Evolutionary conservation across 495 filamentous ascomycete species (phyloP), one percentile per base, ranked within the genome.

Genomic region (Niebla homalea): DNA sequence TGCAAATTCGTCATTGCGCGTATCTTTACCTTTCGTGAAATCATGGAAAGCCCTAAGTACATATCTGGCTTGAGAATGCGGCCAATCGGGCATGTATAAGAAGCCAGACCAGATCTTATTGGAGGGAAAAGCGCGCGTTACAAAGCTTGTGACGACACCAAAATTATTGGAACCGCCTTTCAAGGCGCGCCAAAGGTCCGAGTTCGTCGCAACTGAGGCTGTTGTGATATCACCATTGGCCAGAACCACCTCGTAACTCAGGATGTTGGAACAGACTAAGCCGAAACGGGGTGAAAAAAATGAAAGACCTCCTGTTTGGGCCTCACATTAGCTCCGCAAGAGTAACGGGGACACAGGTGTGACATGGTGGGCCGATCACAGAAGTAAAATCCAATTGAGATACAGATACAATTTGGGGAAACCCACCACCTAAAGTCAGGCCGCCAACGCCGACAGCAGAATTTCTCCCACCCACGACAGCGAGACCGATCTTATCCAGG

Each of bases 101-200:
- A 65, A 62, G 29, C 53, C 70, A 54, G 77, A 66, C 25, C 75
- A 76, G 46, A 75, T 75, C 56, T 76, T 75, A 52, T 64, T 67
- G 4, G 59, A 56, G 16, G 49, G 42, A 43, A 60, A 62, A 22
- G 35, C 52, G 25, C 51, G 54, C 11, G 48, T 44, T 4, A 41
- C 52, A 25, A 62, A 62, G 15, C 43, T 46, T 5, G 62, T 64
- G 11, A 64, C 69, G 50, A 80, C 65, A 15, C 75, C 76, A 48
- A 75, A 77, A 57, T 77, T 77, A 53, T 66, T 68, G 6, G 58
- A 55, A 25, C 75, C 76, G 23, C 76, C 76, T 40, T 73, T 72
- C 5, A 78, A 65, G 6, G 76, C 74, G 41, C 60, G 61, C 58
- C 60, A 78, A 20, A 79, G 56, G 36, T 82, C 77, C 1, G 52